Conservation (phyloP, 768 basidiomycete species). For the Lactifluus subvellereus region DNA sequence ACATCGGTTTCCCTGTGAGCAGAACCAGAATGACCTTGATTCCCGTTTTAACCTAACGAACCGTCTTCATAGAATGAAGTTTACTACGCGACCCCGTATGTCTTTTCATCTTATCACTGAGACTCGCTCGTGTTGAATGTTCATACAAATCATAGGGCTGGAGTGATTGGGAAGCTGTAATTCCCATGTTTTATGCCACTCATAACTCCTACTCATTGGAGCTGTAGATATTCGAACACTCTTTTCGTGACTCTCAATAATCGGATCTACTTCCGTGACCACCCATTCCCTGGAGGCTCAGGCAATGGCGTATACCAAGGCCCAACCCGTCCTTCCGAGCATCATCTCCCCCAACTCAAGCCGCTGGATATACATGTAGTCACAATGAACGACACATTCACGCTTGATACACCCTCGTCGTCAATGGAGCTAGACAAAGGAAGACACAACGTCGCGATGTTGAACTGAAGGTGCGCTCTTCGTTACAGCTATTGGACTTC, state of each 20-base stretch:
- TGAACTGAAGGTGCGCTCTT: not conserved
- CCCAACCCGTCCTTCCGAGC: not conserved
- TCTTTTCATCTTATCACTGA: not conserved
- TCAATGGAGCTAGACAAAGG: not conserved
- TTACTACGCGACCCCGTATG: slow-evolving; percentile 8
- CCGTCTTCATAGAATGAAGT: slow-evolving; percentile 5
- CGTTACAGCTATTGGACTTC: too few relatives aligned
- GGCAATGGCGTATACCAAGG: not conserved
- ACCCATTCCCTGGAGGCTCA: not conserved
- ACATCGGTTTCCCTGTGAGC: slow-evolving; percentile 10
- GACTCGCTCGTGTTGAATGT: not conserved
- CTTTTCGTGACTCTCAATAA: slow-evolving; percentile 27
- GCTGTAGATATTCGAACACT: slow-evolving; percentile 25
- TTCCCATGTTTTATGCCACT: not conserved
- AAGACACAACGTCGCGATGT: not conserved
- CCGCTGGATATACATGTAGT: not conserved
- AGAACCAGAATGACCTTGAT: not conserved
- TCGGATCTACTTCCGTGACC: slow-evolving; percentile 15
- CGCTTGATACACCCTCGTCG: not conserved
- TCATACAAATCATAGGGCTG: slow-evolving; percentile 12
- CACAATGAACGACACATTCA: not conserved
- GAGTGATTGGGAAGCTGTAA: slow-evolving; percentile 24
- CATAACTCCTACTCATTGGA: not conserved
- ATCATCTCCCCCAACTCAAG: not conserved
- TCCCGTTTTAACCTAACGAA: not conserved